A percentile compares a stretch with the other conserved stretches of the same genome.
Conservation (phyloP, 805 yeast genomes). For the Tanozyma kutaoensis region DNA sequence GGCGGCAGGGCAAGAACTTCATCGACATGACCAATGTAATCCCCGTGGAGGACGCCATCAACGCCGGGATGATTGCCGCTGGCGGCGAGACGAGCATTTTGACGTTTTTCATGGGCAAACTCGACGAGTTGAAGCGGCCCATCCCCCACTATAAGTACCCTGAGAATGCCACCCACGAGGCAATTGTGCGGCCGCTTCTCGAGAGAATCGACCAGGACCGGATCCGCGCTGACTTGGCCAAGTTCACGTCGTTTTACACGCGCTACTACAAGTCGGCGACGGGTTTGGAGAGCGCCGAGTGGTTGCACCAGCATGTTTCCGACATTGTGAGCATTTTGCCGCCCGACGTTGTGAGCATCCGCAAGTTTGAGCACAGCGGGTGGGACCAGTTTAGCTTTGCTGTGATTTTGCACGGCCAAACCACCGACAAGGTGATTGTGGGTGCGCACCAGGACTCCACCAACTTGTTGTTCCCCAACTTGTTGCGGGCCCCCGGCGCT, state of each 20-base stretch:
- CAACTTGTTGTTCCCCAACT: constrained; percentile 56
- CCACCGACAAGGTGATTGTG: constrained; percentile 46
- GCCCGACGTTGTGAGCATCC: constrained; percentile 18
- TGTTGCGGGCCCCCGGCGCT: constrained; percentile 80
- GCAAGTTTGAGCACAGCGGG: constrained; percentile 42
- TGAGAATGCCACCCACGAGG: constrained; percentile 15
- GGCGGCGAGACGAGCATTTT: constrained; percentile 6
- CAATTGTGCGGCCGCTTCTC: constrained; percentile 27
- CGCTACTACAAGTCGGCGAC: constrained; percentile 61
- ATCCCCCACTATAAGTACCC: constrained; percentile 42
- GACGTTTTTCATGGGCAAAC: constrained; percentile 10
- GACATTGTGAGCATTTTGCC: constrained; percentile 15
- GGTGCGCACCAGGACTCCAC: constrained; percentile 88
- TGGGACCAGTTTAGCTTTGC: constrained; percentile 77
- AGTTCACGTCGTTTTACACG: constrained; percentile 58
- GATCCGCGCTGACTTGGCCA: constrained; percentile 41
- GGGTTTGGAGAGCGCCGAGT: constrained; percentile 61
- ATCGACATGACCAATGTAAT: constrained; percentile 50
- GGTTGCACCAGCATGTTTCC: constrained; percentile 45
- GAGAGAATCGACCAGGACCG: constrained; percentile 29
- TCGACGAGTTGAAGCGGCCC: constrained; percentile 6
- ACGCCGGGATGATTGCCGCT: constrained; percentile 10
- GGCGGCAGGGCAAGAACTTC: constrained; percentile 36
- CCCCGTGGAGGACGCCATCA: constrained; percentile 20
- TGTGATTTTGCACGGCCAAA: constrained; percentile 40